These are phyloP conservation scores for Nidularia sp. DNA, from an alignment of 768 basidiomycete species.

Conservation along the genomic window DNA sequence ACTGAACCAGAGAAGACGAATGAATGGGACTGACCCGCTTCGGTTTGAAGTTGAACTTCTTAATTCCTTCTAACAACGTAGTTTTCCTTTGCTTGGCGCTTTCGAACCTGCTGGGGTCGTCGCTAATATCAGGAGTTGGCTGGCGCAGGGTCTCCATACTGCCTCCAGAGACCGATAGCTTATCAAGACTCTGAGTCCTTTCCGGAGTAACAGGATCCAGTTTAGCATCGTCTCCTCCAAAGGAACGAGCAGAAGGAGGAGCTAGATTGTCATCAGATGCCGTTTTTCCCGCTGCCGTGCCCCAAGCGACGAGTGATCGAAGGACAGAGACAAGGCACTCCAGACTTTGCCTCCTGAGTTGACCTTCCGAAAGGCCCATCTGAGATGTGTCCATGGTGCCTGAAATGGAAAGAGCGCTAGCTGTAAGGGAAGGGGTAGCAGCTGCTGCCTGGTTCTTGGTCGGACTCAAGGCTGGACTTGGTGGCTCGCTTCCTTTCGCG, in stretches of 20 bases:
- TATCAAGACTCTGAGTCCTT: conserved; percentile 39
- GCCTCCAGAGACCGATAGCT: conserved; percentile 38
- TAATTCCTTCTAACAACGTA: conserved; percentile 89
- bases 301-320: conserved; percentile 90
- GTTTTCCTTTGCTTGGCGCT: conserved; percentile 97
- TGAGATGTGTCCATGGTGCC: conserved; percentile 64
- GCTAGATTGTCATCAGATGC: conserved; percentile 34
- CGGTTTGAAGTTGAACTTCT: conserved; percentile 98
- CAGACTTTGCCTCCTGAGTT: conserved; percentile 87
- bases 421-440: conserved; percentile 55
- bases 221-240: conserved; percentile 47
- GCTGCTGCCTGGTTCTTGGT: conserved; percentile 38
- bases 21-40: conserved; percentile 62
- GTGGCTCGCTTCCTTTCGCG: conserved; percentile 50
- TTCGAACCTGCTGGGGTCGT: conserved; percentile 91
- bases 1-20: not conserved
- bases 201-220: conserved; percentile 54
- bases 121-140: conserved; percentile 74
- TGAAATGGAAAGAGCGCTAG: conserved; percentile 59
- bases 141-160: conserved; percentile 59
- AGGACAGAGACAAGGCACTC: conserved; percentile 90
- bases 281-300: conserved; percentile 51
- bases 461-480: conserved; percentile 58
- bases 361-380: conserved; percentile 74
- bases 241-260: conserved; percentile 37